phyloP scores from a whole-genome alignment of 1,284 basidiomycete species.

The Grifola frondosa region DNA sequence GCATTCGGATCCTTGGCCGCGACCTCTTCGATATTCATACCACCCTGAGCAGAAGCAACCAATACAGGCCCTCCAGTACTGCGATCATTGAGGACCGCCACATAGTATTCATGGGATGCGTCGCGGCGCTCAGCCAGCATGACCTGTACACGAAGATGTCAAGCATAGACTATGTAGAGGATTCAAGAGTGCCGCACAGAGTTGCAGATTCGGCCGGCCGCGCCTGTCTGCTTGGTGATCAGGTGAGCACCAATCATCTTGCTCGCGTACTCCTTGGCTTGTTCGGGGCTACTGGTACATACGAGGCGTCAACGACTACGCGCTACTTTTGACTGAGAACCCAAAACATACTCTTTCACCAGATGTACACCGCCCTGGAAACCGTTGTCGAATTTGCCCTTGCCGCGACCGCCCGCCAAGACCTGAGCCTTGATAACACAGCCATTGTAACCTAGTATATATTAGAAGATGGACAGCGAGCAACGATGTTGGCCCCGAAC shows the following conservation, averaged over 20 bases:
- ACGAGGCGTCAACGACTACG: neutral
- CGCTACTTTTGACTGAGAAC: too few relatives aligned
- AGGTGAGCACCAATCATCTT: conserved; percentile 97
- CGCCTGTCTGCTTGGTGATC: conserved; percentile 99
- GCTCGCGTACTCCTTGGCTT: conserved; percentile 84
- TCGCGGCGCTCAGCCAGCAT: conserved; percentile 97
- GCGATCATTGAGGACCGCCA: conserved; percentile 96
- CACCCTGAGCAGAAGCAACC: conserved; percentile 91
- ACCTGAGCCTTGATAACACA: conserved; percentile 99
- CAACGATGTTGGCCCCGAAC: conserved; percentile 38
- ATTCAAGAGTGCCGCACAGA: conserved; percentile 57
- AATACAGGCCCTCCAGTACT: conserved; percentile 87
- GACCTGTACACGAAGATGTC: conserved; percentile 53
- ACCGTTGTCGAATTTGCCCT: conserved; percentile 96
- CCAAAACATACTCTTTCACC: conserved; percentile 72
- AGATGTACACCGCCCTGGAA: conserved; percentile 98
- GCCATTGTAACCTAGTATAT: conserved; percentile 56
- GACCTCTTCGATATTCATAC: conserved; percentile 99
- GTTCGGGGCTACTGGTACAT: conserved; percentile 64
- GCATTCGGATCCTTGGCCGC: conserved; percentile 95
- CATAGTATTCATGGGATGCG: conserved; percentile 97
- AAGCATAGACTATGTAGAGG: neutral
- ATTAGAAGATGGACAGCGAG: neutral
- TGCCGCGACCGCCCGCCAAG: conserved; percentile 96
- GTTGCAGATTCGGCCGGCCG: conserved; percentile 90